Base-by-base conservation (phyloP, 2,329 filamentous ascomycete genomes). In the Monilinia fructicola region DNA sequence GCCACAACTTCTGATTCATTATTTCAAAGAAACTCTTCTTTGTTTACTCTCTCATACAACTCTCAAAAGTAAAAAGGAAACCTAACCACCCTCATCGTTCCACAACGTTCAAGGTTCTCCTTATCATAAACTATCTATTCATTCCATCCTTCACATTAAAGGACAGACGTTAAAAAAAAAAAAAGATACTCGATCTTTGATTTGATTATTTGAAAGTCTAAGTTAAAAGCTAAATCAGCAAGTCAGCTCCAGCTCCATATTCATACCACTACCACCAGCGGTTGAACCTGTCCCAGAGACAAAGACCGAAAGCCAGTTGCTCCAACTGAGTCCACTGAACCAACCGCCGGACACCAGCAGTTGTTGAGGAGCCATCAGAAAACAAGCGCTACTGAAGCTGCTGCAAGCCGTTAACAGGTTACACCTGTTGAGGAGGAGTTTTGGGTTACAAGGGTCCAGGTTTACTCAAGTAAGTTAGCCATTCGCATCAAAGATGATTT, bases 401-500 rank as follows among this genome's bases (percentile, higher is more conserved):
- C 92, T 69, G 71, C 77, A 70, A 74, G 80, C 81, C 74, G 79
- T 81, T 64, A 88, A 73, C 71, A 72, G 56, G 69, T 70, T 23
- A 74, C 88, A 81, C 90, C 76, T 55, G 71, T 75, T 52, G 76
- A 78, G 68, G 93, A 96, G 80, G 93, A 70, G 83, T 87, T 73
- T 86, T 98, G 64, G 90, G 91, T 79, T 92, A 96, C 89, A 97
- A 97, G 87, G 90, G 87, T 67, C 89, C 91, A 59, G 74, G 74
- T 77, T 85, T 93, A 71, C 85, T 94, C 82, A 97, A 96, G 93
- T 97, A 85, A 83, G 91, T 79, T 23, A 48, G n/a, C 42, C n/a
- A 42, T 28, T 23, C 54, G n/a, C 26, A n/a, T 31, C 18, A 14
- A 40, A 38, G 21, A 14, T 38, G 0, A 26, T 26, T 26, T 26